These are phyloP conservation scores for Blastobotrys aristatus DNA, from an alignment of 1,139 yeast species.

Conservation along the genomic window DNA sequence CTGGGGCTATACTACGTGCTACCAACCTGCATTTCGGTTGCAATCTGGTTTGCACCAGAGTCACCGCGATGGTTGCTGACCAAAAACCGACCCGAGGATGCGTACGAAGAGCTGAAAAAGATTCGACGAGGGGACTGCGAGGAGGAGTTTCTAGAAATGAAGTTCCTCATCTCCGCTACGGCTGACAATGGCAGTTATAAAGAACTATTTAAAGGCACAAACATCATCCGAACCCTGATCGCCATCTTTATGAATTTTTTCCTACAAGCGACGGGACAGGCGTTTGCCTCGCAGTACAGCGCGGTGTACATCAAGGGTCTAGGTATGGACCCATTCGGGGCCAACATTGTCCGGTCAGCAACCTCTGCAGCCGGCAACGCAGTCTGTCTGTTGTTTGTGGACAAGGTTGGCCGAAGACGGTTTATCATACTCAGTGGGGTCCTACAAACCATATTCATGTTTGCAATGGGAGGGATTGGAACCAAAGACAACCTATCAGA, in stretches of 20 bases:
- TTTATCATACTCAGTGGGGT: background rate
- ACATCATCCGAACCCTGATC: constrained; percentile 43
- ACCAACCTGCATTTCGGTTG: background rate
- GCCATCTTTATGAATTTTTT: constrained; percentile 50
- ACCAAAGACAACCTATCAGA: background rate
- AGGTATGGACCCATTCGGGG: constrained; percentile 1
- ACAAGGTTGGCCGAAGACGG: background rate
- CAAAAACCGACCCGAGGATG: constrained; percentile 42
- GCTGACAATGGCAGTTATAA: constrained; percentile 18
- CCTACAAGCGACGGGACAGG: constrained; percentile 62
- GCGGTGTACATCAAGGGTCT: background rate
- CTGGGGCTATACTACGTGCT: background rate
- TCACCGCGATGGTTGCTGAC: constrained; percentile 48
- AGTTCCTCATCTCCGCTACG: constrained; percentile 23
- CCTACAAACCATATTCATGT: background rate
- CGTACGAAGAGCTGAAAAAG: constrained; percentile 41
- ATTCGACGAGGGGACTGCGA: constrained; percentile 28
- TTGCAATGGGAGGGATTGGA: constrained; percentile 2
- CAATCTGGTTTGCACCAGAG: constrained; percentile 37
- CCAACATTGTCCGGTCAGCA: background rate
- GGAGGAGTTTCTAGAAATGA: constrained; percentile 29
- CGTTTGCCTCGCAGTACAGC: constrained; percentile 18
- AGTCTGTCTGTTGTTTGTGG: background rate
- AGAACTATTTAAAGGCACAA: constrained; percentile 35
- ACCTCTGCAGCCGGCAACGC: background rate